A percentile compares a stretch with the other conserved stretches of the same genome.
Conservation (phyloP, 1,139 yeast genomes). For the Diutina ranongensis region DNA sequence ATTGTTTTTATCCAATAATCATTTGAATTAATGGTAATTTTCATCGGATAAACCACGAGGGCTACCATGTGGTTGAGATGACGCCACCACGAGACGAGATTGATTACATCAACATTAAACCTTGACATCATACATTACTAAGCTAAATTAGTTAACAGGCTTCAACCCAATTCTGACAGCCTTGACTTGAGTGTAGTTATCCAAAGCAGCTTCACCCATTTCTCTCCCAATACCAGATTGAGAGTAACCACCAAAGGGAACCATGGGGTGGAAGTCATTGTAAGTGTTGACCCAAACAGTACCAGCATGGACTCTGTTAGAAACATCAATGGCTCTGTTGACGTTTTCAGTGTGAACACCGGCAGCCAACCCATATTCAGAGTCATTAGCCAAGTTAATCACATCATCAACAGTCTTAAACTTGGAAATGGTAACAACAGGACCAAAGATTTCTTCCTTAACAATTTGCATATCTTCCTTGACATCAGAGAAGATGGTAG, state of each 20-base stretch:
- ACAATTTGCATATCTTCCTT: slow-evolving; percentile 56
- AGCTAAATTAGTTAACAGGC: background rate
- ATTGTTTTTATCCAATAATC: background rate
- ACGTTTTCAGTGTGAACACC: slow-evolving; percentile 58
- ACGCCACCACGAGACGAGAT: no score
- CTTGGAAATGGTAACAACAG: slow-evolving; percentile 66
- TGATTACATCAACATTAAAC: no score
- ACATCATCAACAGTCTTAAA: slow-evolving; percentile 67
- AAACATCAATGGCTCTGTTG: slow-evolving; percentile 32
- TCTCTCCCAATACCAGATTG: slow-evolving; percentile 89
- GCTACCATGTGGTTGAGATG: no score
- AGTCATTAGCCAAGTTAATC: slow-evolving; percentile 55
- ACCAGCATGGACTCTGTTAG: slow-evolving; percentile 66
- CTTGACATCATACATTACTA: no score
- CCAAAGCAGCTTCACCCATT: slow-evolving; percentile 78
- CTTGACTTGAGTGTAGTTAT: slow-evolving; percentile 73
- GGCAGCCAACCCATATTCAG: slow-evolving; percentile 77
- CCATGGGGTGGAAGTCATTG: slow-evolving; percentile 71
- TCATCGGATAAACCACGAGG: no score
- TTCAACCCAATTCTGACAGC: slow-evolving; percentile 48
- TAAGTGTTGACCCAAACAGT: slow-evolving; percentile 80
- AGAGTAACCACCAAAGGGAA: slow-evolving; percentile 82
- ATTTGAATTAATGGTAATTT: background rate
- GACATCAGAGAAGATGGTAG: slow-evolving; percentile 70
- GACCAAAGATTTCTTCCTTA: slow-evolving; percentile 81